phyloP scores from a whole-genome alignment of 116 monocot species.

The Iris pallida region DNA sequence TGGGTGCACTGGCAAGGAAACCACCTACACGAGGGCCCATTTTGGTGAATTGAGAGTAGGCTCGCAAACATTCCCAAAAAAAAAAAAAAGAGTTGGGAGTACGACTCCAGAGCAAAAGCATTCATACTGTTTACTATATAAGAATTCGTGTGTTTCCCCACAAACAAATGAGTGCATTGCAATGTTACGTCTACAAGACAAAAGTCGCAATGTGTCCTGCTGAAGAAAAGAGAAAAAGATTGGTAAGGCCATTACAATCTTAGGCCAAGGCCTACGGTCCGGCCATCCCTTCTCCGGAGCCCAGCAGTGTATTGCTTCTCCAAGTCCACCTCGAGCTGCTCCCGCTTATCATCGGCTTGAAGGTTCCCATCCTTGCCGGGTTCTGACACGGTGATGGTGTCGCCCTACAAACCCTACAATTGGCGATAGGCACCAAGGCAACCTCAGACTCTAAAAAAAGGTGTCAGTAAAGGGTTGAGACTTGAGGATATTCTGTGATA shows the following conservation, averaged over 20 bases:
- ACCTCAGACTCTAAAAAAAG: constrained; percentile 94
- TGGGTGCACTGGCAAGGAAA: no score
- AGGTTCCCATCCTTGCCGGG: constrained; percentile 38
- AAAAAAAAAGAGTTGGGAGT: no score
- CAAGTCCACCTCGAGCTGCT: constrained; percentile 79
- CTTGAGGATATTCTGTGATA: no score
- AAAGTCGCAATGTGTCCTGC: neutral
- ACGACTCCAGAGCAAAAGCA: no score
- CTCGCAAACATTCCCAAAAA: no score
- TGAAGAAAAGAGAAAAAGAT: neutral
- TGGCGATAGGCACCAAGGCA: constrained; percentile 91
- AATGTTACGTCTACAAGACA: constrained; percentile 5
- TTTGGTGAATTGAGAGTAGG: no score
- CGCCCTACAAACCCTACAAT: constrained; percentile 95
- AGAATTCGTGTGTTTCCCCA: no score
- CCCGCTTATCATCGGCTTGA: constrained; percentile 58
- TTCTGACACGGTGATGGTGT: constrained; percentile 22
- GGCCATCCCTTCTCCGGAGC: constrained; percentile 86
- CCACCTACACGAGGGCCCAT: no score
- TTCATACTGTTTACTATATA: no score
- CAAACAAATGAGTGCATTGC: no score
- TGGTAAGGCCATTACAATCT: constrained; percentile 19
- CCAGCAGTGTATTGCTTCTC: constrained; percentile 99
- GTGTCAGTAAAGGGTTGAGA: constrained; percentile 59
- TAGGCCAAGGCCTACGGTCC: constrained; percentile 93